Evolutionary conservation across 257 asterid genomes (phyloP).

Genomic region (Prunella vulgaris): DNA sequence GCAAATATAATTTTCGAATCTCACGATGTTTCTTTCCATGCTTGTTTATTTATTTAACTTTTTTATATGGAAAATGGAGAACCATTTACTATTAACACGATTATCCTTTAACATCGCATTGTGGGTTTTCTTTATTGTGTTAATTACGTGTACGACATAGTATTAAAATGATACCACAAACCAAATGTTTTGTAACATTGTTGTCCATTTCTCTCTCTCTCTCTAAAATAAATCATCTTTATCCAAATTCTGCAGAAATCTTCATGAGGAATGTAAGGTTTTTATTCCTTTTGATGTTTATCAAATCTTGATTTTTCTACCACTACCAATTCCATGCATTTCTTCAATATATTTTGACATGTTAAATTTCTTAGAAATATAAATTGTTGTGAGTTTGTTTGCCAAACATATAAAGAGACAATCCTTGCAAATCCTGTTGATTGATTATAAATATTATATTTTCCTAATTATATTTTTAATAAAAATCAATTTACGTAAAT

Average conservation of each 20-base stretch:
- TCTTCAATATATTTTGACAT: not conserved
- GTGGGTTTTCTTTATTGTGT: not conserved
- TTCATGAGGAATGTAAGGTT: slow-evolving; percentile 44
- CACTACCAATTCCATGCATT: not conserved
- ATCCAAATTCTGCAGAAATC: slow-evolving; percentile 18
- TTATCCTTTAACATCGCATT: slow-evolving; percentile 9
- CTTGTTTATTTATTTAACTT: not conserved
- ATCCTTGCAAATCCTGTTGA: not conserved
- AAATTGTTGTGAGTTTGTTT: not conserved
- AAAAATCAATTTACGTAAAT: not conserved
- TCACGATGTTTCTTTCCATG: not conserved
- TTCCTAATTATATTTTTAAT: not conserved
- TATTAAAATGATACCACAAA: slow-evolving; percentile 18
- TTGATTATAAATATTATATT: not conserved
- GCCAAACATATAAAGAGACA: not conserved
- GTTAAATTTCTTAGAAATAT: not conserved
- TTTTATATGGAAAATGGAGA: not conserved
- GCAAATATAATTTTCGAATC: not conserved
- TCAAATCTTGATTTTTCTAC: not conserved
- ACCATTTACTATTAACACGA: slow-evolving; percentile 1
- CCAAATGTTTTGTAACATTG: not conserved
- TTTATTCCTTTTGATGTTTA: not conserved
- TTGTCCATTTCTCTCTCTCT: slow-evolving; percentile 15
- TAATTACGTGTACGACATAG: not conserved
- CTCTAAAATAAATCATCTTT: slow-evolving; percentile 10